Evolutionary conservation across 371 early-diverging fungal species (phyloP).

Genomic region (Basidiobolus meristosporus): DNA sequence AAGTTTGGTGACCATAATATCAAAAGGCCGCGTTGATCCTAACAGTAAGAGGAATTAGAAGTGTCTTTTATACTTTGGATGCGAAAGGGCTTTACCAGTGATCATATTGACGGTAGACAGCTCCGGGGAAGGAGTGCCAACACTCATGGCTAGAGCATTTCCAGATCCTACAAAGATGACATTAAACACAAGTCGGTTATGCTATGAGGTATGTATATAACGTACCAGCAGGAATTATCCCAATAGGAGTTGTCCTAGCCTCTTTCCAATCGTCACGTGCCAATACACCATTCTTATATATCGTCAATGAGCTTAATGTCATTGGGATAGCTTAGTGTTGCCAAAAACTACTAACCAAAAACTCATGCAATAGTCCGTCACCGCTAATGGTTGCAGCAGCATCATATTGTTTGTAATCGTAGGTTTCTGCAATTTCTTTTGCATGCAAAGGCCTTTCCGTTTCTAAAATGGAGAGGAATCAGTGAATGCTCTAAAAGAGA

Average conservation of each 20-base stretch:
- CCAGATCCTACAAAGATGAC: not conserved
- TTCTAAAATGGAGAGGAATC: not conserved
- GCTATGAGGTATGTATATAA: not conserved
- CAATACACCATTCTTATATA: not conserved
- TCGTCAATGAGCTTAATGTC: not conserved
- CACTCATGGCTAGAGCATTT: not conserved
- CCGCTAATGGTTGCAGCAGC: not conserved
- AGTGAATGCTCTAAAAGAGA: not conserved
- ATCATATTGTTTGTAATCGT: not conserved
- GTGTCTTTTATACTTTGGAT: not conserved
- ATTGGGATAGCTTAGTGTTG: not conserved
- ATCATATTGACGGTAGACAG: not conserved
- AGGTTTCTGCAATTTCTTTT: not conserved
- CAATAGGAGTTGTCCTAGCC: not conserved
- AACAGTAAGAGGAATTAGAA: not conserved
- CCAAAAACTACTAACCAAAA: not conserved
- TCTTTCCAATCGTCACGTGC: not conserved
- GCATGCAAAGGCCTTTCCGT: not conserved
- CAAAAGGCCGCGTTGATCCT: not conserved
- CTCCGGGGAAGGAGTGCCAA: not conserved
- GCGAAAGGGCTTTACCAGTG: not conserved
- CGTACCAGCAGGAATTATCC: not conserved
- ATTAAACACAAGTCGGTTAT: not conserved
- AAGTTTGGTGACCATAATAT: not conserved
- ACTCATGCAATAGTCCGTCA: not conserved